These are phyloP conservation scores for Fusarium buxicola DNA, from an alignment of 2,329 filamentous ascomycete species.

Conservation along the genomic window DNA sequence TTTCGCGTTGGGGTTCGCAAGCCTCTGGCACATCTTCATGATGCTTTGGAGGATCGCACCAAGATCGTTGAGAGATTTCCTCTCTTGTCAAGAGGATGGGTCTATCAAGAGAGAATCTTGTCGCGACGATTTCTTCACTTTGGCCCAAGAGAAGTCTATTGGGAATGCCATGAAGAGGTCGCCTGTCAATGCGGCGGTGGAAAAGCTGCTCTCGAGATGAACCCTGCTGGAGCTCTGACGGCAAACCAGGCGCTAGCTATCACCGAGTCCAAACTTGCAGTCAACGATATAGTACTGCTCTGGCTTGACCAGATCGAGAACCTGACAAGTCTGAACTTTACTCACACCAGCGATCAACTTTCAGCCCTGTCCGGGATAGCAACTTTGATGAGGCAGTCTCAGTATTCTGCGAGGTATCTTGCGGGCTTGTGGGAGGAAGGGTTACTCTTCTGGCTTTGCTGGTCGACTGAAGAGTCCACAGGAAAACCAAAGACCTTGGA, in stretches of 20 bases:
- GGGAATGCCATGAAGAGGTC: constrained; percentile 13
- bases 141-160: constrained; percentile 3
- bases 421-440: constrained; percentile 8
- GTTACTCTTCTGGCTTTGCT: constrained; percentile 2
- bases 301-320: constrained; percentile 8
- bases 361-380: constrained; percentile 4
- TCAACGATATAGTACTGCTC: neutral
- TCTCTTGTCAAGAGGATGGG: constrained; percentile 11
- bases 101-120: constrained; percentile 9
- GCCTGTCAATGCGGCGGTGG: constrained; percentile 12
- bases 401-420: neutral
- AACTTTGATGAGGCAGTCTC: constrained; percentile 7
- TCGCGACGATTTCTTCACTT: constrained; percentile 12
- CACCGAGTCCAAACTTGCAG: neutral
- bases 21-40: neutral
- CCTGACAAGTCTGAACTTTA: constrained; percentile 4
- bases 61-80: constrained; percentile 6
- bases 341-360: constrained; percentile 6
- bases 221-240: neutral
- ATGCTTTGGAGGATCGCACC: constrained; percentile 2
- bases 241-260: constrained; percentile 10
- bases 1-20: constrained; percentile 1
- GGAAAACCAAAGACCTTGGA: neutral
- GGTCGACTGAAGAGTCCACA: neutral
- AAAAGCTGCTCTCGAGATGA: constrained; percentile 6